phyloP scores from a whole-genome alignment of 2,329 filamentous ascomycete genomes.

The Alternaria rosae region DNA sequence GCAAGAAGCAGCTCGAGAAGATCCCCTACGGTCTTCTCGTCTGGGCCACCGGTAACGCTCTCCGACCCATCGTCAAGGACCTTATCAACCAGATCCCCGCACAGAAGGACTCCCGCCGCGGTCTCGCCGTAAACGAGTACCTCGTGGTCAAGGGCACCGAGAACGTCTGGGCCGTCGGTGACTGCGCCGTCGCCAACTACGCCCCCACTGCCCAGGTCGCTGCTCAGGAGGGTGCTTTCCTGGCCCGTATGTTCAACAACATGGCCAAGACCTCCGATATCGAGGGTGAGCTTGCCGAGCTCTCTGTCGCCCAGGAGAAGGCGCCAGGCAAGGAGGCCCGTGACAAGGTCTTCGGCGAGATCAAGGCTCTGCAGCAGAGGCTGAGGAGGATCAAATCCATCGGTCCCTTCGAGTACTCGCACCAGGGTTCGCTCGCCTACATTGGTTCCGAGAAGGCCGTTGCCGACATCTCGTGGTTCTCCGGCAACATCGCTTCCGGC shows the following conservation, averaged over 20 bases:
- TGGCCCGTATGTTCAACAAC: slow-evolving; percentile 96
- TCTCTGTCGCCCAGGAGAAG: slow-evolving; percentile 68
- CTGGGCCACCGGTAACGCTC: slow-evolving; percentile 96
- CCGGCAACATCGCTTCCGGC: slow-evolving; percentile 92
- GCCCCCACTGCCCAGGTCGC: slow-evolving; percentile 97
- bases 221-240: slow-evolving; percentile 92
- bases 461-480: slow-evolving; percentile 96
- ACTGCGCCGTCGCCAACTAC: slow-evolving; percentile 97
- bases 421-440: slow-evolving; percentile 96
- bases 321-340: slow-evolving; percentile 71
- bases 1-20: slow-evolving; percentile 78
- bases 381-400: slow-evolving; percentile 90
- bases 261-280: slow-evolving; percentile 94
- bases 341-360: slow-evolving; percentile 71
- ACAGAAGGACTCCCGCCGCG: slow-evolving; percentile 92
- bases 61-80: slow-evolving; percentile 88
- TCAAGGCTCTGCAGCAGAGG: slow-evolving; percentile 85
- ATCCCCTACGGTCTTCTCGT: slow-evolving; percentile 96
- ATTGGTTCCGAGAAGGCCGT: slow-evolving; percentile 98
- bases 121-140: slow-evolving; percentile 97
- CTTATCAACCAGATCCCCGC: slow-evolving; percentile 91
- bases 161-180: slow-evolving; percentile 97
- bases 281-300: slow-evolving; percentile 75
- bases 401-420: slow-evolving; percentile 97
- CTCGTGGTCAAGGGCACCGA: slow-evolving; percentile 96